Conservation (phyloP, 306 rosid genomes). For the Quercus alba region DNA sequence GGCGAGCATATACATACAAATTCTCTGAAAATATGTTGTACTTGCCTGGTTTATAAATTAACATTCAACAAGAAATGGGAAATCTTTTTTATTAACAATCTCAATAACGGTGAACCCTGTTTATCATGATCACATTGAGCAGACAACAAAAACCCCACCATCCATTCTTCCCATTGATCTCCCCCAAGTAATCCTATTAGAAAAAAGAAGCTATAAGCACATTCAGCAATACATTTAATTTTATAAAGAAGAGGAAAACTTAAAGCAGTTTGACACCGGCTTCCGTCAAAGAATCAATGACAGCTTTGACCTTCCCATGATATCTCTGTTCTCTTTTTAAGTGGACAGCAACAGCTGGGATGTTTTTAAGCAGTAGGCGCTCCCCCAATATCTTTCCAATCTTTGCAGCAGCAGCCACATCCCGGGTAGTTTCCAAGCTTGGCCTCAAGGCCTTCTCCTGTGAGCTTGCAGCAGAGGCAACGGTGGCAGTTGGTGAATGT, state of each 20-base stretch:
- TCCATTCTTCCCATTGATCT: background rate
- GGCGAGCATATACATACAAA: background rate
- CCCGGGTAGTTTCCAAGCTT: slow-evolving; percentile 59
- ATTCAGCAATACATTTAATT: background rate
- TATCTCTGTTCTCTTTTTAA: slow-evolving; percentile 88
- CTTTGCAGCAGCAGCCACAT: slow-evolving; percentile 91
- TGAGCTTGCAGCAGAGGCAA: slow-evolving; percentile 77
- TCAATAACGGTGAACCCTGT: background rate
- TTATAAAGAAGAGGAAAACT: background rate
- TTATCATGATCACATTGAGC: background rate
- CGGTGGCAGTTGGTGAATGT: slow-evolving; percentile 82
- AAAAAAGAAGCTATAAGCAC: background rate
- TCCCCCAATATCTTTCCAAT: slow-evolving; percentile 81
- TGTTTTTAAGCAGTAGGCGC: slow-evolving; percentile 63
- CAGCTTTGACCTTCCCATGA: slow-evolving; percentile 90
- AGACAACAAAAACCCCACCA: background rate
- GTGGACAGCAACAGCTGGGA: slow-evolving; percentile 75
- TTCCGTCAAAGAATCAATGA: slow-evolving; percentile 68
- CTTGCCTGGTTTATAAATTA: background rate
- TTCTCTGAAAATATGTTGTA: background rate
- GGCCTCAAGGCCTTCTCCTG: slow-evolving; percentile 70
- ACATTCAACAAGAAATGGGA: background rate
- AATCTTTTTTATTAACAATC: background rate
- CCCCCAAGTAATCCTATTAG: background rate
- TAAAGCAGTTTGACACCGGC: slow-evolving; percentile 71